phyloP scores from a whole-genome alignment of 805 yeast genomes.

The Candida lessepsii region DNA sequence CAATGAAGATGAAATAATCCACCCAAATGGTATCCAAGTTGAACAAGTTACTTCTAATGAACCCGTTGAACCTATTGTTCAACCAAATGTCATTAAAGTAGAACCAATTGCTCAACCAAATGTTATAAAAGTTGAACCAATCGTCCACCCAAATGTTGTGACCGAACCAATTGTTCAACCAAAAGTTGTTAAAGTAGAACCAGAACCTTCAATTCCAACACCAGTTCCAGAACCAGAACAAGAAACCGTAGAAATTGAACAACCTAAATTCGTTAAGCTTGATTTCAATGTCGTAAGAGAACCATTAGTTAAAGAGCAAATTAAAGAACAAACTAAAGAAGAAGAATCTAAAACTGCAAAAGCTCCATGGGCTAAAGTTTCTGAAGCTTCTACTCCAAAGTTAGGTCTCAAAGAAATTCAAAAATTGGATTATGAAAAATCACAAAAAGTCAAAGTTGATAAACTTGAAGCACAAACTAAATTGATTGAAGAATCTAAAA shows the following conservation, averaged over 20 bases:
- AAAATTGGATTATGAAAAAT: constrained; percentile 45
- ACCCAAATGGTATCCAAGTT: not conserved
- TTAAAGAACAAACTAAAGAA: not conserved
- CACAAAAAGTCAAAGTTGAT: constrained; percentile 35
- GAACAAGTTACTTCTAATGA: not conserved
- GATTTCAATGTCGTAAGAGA: constrained; percentile 2
- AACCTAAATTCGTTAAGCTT: constrained; percentile 2
- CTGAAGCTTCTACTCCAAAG: constrained; percentile 27
- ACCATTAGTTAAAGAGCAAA: constrained; percentile 1
- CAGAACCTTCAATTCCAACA: not conserved
- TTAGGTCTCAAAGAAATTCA: constrained; percentile 53
- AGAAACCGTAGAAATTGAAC: not conserved
- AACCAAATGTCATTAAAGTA: constrained; percentile 3
- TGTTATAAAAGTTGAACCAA: constrained; percentile 1
- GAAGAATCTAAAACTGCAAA: constrained; percentile 16
- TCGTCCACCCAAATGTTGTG: no score
- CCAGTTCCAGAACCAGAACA: not conserved
- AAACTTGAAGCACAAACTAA: constrained; percentile 28
- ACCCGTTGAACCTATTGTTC: constrained; percentile 4
- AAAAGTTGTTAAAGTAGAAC: not conserved
- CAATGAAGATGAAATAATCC: not conserved
- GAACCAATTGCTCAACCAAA: constrained; percentile 14
- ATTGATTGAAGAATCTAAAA: constrained; percentile 11
- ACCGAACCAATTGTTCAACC: constrained; percentile 10
- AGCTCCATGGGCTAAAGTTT: constrained; percentile 57